Evolutionary conservation across 371 early-diverging fungal species (phyloP).

Genomic region (Scutellospora calospora): DNA sequence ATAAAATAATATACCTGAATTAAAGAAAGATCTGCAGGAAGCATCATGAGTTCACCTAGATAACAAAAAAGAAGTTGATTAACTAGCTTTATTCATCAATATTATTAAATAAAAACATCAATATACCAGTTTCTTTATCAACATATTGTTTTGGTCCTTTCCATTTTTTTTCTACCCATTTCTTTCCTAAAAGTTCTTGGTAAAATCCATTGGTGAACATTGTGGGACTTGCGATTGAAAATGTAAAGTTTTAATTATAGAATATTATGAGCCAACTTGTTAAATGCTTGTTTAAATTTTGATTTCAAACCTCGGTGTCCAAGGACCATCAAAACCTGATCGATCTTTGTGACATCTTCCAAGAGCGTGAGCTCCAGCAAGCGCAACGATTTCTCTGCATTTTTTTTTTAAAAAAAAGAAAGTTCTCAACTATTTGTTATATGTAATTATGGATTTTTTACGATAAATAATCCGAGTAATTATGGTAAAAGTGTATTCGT

Average conservation of each 20-base stretch:
- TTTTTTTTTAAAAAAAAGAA: neutral
- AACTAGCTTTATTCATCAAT: neutral
- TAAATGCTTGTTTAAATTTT: too few relatives aligned
- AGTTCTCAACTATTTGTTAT: neutral
- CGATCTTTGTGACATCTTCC: conserved; percentile 94
- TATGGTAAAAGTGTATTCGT: neutral
- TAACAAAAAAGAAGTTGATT: neutral
- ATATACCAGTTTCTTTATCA: conserved; percentile 70
- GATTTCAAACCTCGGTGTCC: conserved; percentile 61
- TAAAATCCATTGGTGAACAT: conserved; percentile 91
- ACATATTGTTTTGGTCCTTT: conserved; percentile 87
- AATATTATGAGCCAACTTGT: too few relatives aligned
- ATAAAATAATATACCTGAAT: conserved; percentile 43
- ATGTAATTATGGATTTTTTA: neutral
- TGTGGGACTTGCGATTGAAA: conserved; percentile 71
- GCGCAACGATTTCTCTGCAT: conserved; percentile 84
- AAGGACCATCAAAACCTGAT: conserved; percentile 90
- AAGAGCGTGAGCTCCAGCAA: conserved; percentile 94
- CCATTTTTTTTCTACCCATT: conserved; percentile 87
- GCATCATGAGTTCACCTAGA: conserved; percentile 72
- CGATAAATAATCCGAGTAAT: too few relatives aligned
- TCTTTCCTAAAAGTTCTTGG: conserved; percentile 77
- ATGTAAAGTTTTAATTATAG: too few relatives aligned
- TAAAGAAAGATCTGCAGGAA: conserved; percentile 81
- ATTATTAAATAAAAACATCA: neutral